phyloP scores from a whole-genome alignment of 352 stramenopile species.

The Thalassiosira ordinaria region DNA sequence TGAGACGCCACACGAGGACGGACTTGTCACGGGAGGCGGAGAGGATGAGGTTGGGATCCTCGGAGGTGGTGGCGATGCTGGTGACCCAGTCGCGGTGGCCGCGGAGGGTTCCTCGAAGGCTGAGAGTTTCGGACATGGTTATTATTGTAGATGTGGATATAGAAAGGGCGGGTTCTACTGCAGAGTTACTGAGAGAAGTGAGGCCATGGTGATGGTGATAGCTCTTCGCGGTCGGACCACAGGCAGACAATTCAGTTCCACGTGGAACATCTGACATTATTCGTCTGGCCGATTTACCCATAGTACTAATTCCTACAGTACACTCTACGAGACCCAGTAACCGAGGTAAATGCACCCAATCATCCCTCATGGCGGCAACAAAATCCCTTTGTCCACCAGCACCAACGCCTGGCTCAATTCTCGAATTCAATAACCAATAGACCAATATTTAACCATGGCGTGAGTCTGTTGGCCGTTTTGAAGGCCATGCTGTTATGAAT shows the following conservation, averaged over 20 bases:
- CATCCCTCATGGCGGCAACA: too few relatives aligned
- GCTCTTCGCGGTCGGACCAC: not conserved
- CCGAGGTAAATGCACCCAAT: slow-evolving; percentile 13
- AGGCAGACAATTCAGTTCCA: not conserved
- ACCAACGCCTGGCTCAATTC: slow-evolving; percentile 1
- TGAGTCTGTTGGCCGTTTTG: slow-evolving; percentile 40
- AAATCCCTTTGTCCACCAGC: too few relatives aligned
- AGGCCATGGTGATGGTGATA: not conserved
- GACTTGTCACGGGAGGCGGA: slow-evolving; percentile 98
- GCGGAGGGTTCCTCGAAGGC: slow-evolving; percentile 86
- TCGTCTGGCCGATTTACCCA: not conserved
- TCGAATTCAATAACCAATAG: not conserved
- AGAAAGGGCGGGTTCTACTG: too few relatives aligned
- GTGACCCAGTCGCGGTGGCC: slow-evolving; percentile 91
- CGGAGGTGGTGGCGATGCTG: slow-evolving; percentile 96
- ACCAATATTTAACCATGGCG: slow-evolving; percentile 50
- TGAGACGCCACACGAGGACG: slow-evolving; percentile 94
- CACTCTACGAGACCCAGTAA: slow-evolving; percentile 22
- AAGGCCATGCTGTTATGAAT: too few relatives aligned
- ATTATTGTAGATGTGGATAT: slow-evolving; percentile 9
- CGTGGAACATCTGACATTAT: slow-evolving; percentile 16
- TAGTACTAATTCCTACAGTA: slow-evolving; percentile 16
- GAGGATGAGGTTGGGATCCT: slow-evolving; percentile 99
- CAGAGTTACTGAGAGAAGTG: too few relatives aligned
- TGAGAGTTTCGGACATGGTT: slow-evolving; percentile 89